These are phyloP conservation scores for Silene uniflora DNA, from an alignment of 148 eudicot species.

Conservation along the genomic window DNA sequence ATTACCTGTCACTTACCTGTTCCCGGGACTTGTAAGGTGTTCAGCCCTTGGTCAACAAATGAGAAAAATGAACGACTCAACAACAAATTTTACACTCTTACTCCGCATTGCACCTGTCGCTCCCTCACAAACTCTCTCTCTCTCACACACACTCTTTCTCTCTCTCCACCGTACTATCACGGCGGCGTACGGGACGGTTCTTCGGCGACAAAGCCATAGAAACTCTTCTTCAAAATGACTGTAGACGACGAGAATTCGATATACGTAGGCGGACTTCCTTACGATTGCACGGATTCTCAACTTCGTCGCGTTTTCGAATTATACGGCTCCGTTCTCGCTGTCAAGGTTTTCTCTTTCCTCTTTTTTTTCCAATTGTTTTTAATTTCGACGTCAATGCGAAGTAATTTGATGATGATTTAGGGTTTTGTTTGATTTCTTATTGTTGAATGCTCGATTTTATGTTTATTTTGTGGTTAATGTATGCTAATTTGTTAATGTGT, in stretches of 20 bases:
- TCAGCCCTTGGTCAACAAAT: no score
- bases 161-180: slow-evolving; percentile 4
- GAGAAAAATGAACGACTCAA: no score
- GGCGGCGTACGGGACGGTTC: not conserved
- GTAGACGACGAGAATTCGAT: slow-evolving; percentile 75
- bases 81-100: no score
- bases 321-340: slow-evolving; percentile 64
- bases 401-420: not conserved
- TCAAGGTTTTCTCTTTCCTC: slow-evolving; percentile 50
- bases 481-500: not conserved
- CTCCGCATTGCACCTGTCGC: no score
- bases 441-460: not conserved
- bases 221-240: slow-evolving; percentile 40
- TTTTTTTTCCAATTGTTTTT: not conserved
- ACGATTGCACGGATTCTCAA: slow-evolving; percentile 59
- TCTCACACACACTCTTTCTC: not conserved
- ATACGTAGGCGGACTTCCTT: slow-evolving; percentile 82
- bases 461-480: not conserved
- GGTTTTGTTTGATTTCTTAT: not conserved
- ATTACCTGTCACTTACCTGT: no score
- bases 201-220: not conserved
- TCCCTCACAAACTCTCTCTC: not conserved
- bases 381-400: not conserved
- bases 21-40: no score
- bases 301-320: slow-evolving; percentile 58